Percentiles rank a stretch among this genome's conserved stretches.
Conservation (phyloP, 2,329 filamentous ascomycete species). For the Colletotrichum karsti region DNA sequence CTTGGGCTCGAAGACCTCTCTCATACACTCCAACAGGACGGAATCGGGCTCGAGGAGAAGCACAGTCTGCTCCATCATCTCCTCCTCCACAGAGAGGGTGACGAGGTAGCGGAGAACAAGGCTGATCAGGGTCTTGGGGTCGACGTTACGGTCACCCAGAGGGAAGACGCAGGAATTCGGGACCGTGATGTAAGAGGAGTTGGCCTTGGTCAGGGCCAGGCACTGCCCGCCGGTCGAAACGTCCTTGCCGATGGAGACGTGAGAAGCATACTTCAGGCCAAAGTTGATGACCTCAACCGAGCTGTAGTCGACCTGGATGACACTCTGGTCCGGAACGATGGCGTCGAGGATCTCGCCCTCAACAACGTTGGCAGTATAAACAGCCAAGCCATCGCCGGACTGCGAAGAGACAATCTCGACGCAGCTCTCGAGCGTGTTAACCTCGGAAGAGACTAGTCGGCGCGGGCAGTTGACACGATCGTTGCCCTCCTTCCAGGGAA, state of each 20-base stretch:
- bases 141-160: conserved; percentile 19
- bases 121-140: conserved; percentile 33
- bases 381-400: conserved; percentile 26
- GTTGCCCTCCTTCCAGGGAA: conserved; percentile 48
- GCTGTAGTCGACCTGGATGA: conserved; percentile 47
- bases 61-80: conserved; percentile 25
- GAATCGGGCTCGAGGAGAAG: conserved; percentile 45
- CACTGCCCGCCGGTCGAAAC: conserved; percentile 33
- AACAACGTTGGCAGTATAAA: conserved; percentile 31
- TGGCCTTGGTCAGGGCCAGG: conserved; percentile 39
- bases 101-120: conserved; percentile 34
- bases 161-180: conserved; percentile 28
- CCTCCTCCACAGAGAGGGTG: conserved; percentile 28
- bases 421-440: conserved; percentile 42
- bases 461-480: conserved; percentile 47
- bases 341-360: conserved; percentile 27
- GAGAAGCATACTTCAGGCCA: conserved; percentile 26
- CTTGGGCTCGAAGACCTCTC: conserved; percentile 29
- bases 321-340: neutral
- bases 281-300: conserved; percentile 39
- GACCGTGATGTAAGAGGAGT: conserved; percentile 43
- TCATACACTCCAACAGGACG: conserved; percentile 36
- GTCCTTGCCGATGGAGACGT: conserved; percentile 44
- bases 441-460: conserved; percentile 39
- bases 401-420: conserved; percentile 37